A percentile compares a stretch with the other conserved stretches of the same genome.
phyloP scores from a whole-genome alignment of 805 yeast genomes.

The Zygotorulaspora chibaensis region DNA sequence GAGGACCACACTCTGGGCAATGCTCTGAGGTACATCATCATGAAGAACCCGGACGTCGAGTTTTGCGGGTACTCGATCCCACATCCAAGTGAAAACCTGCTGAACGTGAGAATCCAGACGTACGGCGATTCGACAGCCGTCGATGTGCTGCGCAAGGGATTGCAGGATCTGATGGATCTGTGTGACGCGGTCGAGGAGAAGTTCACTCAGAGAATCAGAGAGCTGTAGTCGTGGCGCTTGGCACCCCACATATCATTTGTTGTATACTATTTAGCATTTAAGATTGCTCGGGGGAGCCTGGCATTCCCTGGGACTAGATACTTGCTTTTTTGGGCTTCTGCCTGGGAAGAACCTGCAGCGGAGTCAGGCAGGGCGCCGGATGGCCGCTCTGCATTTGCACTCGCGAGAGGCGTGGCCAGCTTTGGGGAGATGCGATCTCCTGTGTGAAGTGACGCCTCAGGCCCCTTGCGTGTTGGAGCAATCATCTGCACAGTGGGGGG shows the following conservation, averaged over 20 bases:
- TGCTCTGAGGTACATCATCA: slow-evolving; percentile 85
- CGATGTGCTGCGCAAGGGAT: slow-evolving; percentile 88
- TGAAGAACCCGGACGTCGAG: slow-evolving; percentile 97
- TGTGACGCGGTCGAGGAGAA: slow-evolving; percentile 80
- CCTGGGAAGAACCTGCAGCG: too few species aligned
- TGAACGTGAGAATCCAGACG: slow-evolving; percentile 91
- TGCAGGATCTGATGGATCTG: slow-evolving; percentile 75
- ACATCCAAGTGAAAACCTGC: slow-evolving; percentile 89
- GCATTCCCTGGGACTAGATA: too few species aligned
- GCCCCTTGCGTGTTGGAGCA: too few species aligned
- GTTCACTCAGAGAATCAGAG: slow-evolving; percentile 64
- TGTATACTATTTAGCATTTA: not conserved
- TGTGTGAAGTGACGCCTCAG: too few species aligned
- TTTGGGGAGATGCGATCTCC: too few species aligned
- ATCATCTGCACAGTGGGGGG: too few species aligned
- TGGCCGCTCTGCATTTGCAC: too few species aligned
- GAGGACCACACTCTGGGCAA: slow-evolving; percentile 98
- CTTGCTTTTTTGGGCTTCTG: too few species aligned
- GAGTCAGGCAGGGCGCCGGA: too few species aligned
- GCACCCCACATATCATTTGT: not conserved
- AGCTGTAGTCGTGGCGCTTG: slow-evolving; percentile 22
- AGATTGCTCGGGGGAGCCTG: not conserved
- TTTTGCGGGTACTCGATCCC: slow-evolving; percentile 98
- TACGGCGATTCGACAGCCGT: slow-evolving; percentile 84
- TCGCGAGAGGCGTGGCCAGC: too few species aligned